phyloP scores from a whole-genome alignment of 257 asterid species.

The Scutellaria barbata region DNA sequence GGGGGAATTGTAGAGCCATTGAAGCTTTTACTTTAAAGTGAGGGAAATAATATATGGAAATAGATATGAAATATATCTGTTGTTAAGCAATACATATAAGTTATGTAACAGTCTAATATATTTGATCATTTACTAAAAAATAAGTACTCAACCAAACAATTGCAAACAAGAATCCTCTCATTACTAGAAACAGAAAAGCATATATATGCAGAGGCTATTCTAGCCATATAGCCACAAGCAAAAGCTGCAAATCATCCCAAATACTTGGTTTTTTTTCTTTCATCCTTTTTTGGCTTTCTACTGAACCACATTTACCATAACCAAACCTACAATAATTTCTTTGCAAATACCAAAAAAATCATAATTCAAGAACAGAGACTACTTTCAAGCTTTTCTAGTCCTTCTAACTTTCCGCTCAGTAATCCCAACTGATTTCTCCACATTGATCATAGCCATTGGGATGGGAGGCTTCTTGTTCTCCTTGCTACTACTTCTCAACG shows the following conservation, averaged over 20 bases:
- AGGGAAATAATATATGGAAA: too few species aligned
- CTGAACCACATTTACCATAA: constrained; percentile 32
- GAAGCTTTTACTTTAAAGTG: too few species aligned
- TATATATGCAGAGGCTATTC: constrained; percentile 27
- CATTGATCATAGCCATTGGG: constrained; percentile 41
- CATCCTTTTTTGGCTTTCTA: background rate
- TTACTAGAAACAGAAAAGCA: background rate
- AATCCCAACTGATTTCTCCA: constrained; percentile 54
- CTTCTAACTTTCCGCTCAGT: constrained; percentile 60
- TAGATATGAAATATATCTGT: too few species aligned
- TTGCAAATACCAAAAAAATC: background rate
- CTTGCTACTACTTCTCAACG: constrained; percentile 68
- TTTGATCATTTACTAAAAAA: background rate
- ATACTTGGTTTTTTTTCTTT: too few species aligned
- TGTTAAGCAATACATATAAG: too few species aligned
- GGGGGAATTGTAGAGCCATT: too few species aligned
- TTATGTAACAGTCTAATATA: background rate
- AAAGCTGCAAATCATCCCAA: constrained; percentile 1
- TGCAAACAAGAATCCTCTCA: constrained; percentile 32
- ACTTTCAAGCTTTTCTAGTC: constrained; percentile 45
- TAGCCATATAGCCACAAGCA: constrained; percentile 39
- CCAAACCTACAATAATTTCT: background rate
- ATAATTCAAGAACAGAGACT: background rate
- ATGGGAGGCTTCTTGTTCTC: constrained; percentile 76
- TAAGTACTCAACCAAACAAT: background rate